Conservation (phyloP, 306 rosid genomes). For the Cucurbita maxima region DNA sequence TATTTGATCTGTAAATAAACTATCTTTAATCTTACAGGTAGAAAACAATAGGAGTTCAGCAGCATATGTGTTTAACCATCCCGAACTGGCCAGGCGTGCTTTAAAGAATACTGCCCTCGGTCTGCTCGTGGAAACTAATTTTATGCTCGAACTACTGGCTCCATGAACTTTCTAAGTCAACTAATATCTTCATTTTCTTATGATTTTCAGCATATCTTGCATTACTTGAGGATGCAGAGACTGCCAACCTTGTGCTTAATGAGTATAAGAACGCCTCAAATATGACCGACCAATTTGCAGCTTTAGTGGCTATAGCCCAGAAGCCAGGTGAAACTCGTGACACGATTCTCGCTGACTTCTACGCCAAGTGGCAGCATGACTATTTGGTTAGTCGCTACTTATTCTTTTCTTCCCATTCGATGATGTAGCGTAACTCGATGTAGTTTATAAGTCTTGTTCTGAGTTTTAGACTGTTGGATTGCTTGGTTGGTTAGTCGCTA, state of each 20-base stretch:
- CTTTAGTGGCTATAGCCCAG: conserved; percentile 80
- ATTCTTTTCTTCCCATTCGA: neutral
- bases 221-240: conserved; percentile 43
- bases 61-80: conserved; percentile 56
- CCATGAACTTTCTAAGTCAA: conserved; percentile 7
- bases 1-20: conserved; percentile 1
- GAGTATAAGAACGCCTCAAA: conserved; percentile 81
- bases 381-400: conserved; percentile 36
- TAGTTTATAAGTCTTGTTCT: neutral
- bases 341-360: conserved; percentile 73
- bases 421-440: neutral
- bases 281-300: conserved; percentile 97
- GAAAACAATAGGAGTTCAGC: conserved; percentile 55
- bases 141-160: conserved; percentile 1
- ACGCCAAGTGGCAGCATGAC: conserved; percentile 78
- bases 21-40: conserved; percentile 34
- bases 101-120: conserved; percentile 84
- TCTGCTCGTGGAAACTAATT: conserved; percentile 13
- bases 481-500: neutral
- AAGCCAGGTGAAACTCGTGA: conserved; percentile 79
- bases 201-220: conserved; percentile 61
- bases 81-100: conserved; percentile 80
- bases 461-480: neutral
- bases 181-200: conserved; percentile 12
- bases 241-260: conserved; percentile 31